Evolutionary conservation across 768 basidiomycete genomes (phyloP).

Genomic region (Trametopsis cervina): DNA sequence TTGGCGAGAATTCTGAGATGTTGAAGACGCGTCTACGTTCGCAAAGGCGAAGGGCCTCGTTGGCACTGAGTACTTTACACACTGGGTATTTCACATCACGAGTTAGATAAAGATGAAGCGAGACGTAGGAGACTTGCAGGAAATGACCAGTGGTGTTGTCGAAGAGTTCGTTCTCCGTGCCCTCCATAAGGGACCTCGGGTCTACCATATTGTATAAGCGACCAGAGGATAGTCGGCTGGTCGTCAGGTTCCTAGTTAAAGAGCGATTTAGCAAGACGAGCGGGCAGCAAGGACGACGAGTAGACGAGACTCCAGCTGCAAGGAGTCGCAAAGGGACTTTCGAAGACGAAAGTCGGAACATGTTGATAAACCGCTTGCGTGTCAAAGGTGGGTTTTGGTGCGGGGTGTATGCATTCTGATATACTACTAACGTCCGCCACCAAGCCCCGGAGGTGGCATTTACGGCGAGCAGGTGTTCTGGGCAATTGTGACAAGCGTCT

Average conservation of each 20-base stretch:
- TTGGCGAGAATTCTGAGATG: constrained; percentile 32
- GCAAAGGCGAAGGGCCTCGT: constrained; percentile 36
- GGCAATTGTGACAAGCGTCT: no score
- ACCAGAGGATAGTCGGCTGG: constrained; percentile 25
- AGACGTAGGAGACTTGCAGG: constrained; percentile 33
- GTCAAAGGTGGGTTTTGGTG: no score
- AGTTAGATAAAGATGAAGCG: constrained; percentile 24
- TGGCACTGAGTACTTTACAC: constrained; percentile 33
- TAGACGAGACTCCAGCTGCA: constrained; percentile 15
- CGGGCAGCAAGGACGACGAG: constrained; percentile 12
- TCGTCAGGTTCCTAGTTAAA: constrained; percentile 15
- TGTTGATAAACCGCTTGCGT: no score
- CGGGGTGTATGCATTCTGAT: no score
- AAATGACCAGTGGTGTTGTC: constrained; percentile 37
- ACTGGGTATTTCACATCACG: constrained; percentile 17
- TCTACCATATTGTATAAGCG: constrained; percentile 26
- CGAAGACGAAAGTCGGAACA: constrained; percentile 20
- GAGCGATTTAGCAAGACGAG: constrained; percentile 18
- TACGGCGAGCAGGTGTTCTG: no score
- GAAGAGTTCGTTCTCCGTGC: constrained; percentile 30
- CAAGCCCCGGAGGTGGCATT: no score
- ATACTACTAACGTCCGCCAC: no score
- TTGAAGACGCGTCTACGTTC: constrained; percentile 38
- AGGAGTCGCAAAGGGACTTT: constrained; percentile 18
- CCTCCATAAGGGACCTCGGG: constrained; percentile 13